Base-by-base conservation (phyloP, 805 yeast species). In the Suhomyces prunicola region DNA sequence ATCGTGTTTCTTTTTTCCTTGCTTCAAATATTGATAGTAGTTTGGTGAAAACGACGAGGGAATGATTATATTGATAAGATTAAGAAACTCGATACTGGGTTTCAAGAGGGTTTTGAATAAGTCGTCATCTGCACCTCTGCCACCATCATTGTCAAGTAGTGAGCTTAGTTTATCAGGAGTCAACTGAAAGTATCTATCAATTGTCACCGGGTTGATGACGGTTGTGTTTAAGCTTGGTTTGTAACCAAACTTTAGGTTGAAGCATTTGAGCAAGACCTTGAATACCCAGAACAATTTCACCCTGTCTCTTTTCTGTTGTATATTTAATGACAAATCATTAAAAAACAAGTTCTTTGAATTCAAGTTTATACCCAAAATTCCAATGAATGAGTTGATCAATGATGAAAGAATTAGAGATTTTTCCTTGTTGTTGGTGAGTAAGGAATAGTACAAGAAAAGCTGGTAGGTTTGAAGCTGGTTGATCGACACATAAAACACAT, bases 401-500 rank as follows among this genome's bases (percentile, higher is more conserved):
- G 77, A 67, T 2, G 73, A 69, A 29, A 76, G 57, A 1, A 73
- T 64, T 53, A 69, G 65, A 6, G 71, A 70, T 58, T 73, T 72
- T 51, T 73, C 79, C 53, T 74, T 74, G 56, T 74, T 73, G 53
- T 74, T 74, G 4, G 77, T 69, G 46, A 71, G 58, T 12, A 81
- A 66, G 6, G 83, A 71, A 60, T 78, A 80, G 59, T 79, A 77
- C 50, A 82, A 71, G 52, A 80, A 70, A 54, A 82, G 59, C 41
- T 81, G 64, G 48, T 78, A 74, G 10, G 82, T 79, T 60, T 82
- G 85, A 31, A 82, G 65, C 59, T 78, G 82, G 54, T 68, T 72
- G 24, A 79, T 61, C 3, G 79, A 73, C 6, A 80, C 76, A 53
- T 77, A 77, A 53, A 77, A 72, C 44, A 77, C 78, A 62, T 80